A percentile compares a stretch with the other conserved stretches of the same genome.
phyloP scores from a whole-genome alignment of 1,284 basidiomycete genomes.

The Cerioporus squamosus region DNA sequence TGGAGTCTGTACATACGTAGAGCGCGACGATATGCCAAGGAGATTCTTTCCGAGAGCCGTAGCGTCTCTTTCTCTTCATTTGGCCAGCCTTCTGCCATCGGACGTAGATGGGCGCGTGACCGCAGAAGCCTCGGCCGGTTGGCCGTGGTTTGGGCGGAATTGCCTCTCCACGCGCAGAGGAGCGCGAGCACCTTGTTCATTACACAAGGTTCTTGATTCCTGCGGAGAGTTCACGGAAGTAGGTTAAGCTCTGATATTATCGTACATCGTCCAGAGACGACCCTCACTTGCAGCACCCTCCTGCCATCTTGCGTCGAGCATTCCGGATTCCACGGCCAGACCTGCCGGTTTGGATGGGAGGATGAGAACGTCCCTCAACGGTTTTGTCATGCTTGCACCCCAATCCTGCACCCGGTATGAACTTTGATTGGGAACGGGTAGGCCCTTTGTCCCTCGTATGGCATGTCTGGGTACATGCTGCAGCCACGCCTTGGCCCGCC shows the following conservation, averaged over 20 bases:
- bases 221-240: slow-evolving; percentile 15
- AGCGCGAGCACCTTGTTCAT: slow-evolving; percentile 15
- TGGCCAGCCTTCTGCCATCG: slow-evolving; percentile 18
- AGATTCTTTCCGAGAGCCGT: slow-evolving; percentile 23
- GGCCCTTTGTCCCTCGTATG: slow-evolving; percentile 57
- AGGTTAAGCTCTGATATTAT: slow-evolving; percentile 34
- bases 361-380: slow-evolving; percentile 21
- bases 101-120: slow-evolving; percentile 21
- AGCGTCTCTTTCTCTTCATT: slow-evolving; percentile 19
- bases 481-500: slow-evolving; percentile 65
- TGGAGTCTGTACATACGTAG: slow-evolving; percentile 27
- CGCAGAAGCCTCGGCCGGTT: slow-evolving; percentile 9
- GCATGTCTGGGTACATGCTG: slow-evolving; percentile 58
- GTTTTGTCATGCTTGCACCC: slow-evolving; percentile 35
- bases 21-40: slow-evolving; percentile 22
- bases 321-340: slow-evolving; percentile 29
- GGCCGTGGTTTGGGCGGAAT: slow-evolving; percentile 12
- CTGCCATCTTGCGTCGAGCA: slow-evolving; percentile 31
- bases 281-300: slow-evolving; percentile 33
- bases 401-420: slow-evolving; percentile 29
- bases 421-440: slow-evolving; percentile 32
- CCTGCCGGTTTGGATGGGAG: slow-evolving; percentile 31
- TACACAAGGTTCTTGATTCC: slow-evolving; percentile 27
- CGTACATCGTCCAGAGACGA: slow-evolving; percentile 19
- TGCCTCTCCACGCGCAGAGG: slow-evolving; percentile 11